These are phyloP conservation scores for Talaromyces thailandensis DNA, from an alignment of 495 filamentous ascomycete genomes.

Conservation along the genomic window DNA sequence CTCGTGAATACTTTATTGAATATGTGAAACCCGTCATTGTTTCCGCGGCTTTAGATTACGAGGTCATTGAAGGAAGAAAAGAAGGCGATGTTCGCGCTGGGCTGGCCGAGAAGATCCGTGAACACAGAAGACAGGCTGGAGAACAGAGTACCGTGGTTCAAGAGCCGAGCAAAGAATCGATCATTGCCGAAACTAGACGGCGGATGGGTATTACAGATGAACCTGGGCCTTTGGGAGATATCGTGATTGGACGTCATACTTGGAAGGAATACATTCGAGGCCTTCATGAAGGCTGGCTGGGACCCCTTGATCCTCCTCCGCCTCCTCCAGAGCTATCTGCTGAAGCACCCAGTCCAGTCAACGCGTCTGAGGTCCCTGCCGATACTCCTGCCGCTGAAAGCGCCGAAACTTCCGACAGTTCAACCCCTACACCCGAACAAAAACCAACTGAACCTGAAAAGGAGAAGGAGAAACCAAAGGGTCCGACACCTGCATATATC, in stretches of 20 bases:
- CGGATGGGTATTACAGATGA: slow-evolving; percentile 57
- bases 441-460: slow-evolving; percentile 34
- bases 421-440: slow-evolving; percentile 7
- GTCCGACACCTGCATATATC: slow-evolving; percentile 53
- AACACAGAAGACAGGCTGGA: slow-evolving; percentile 46
- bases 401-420: background rate
- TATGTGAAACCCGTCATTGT: slow-evolving; percentile 92
- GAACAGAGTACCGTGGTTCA: slow-evolving; percentile 36
- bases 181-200: slow-evolving; percentile 46
- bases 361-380: slow-evolving; percentile 14
- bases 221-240: slow-evolving; percentile 66
- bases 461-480: slow-evolving; percentile 38
- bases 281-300: slow-evolving; percentile 93
- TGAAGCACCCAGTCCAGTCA: slow-evolving; percentile 15
- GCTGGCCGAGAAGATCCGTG: slow-evolving; percentile 73
- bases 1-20: slow-evolving; percentile 89
- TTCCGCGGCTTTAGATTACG: slow-evolving; percentile 85
- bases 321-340: slow-evolving; percentile 14
- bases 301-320: slow-evolving; percentile 55
- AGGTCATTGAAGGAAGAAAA: slow-evolving; percentile 81
- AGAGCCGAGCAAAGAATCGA: slow-evolving; percentile 38
- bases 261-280: slow-evolving; percentile 98
- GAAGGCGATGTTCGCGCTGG: slow-evolving; percentile 81
- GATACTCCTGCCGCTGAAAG: slow-evolving; percentile 20
- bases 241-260: slow-evolving; percentile 83